These are phyloP conservation scores for Lichtheimia ornata DNA, from an alignment of 371 early-diverging fungal genomes.

Conservation along the genomic window DNA sequence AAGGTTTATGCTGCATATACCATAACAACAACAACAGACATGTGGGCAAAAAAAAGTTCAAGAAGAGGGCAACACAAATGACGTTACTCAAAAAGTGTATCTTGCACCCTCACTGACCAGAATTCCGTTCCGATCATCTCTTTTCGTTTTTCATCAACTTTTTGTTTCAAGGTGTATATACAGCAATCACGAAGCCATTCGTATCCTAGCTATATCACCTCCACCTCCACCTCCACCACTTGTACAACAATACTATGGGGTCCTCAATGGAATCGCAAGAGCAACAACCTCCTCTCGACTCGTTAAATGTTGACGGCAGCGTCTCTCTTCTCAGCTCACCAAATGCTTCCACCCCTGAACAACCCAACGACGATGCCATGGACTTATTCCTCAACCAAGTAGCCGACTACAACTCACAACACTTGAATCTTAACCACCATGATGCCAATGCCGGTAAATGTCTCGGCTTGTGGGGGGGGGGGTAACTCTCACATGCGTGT, in stretches of 20 bases:
- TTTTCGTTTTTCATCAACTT: too few species aligned
- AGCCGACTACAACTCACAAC: conserved; percentile 35
- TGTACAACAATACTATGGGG: not conserved
- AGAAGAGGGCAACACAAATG: too few species aligned
- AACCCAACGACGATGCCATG: conserved; percentile 33
- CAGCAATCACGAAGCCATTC: too few species aligned
- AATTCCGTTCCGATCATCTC: too few species aligned
- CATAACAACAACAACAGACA: too few species aligned
- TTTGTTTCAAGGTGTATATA: too few species aligned
- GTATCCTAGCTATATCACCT: not conserved
- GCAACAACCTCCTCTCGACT: conserved; percentile 5
- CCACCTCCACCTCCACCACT: not conserved
- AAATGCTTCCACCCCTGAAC: conserved; percentile 1
- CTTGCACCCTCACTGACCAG: too few species aligned
- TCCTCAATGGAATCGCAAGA: conserved; percentile 16
- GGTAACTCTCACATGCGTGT: not conserved
- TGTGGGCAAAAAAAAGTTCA: not conserved
- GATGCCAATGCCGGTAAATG: conserved; percentile 16
- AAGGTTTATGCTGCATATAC: too few species aligned
- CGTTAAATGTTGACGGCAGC: conserved; percentile 9
- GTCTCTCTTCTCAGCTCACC: conserved; percentile 7
- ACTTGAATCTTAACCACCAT: conserved; percentile 17
- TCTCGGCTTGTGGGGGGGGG: not conserved
- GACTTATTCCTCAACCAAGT: conserved; percentile 43
- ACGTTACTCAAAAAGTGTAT: too few species aligned